phyloP scores from a whole-genome alignment of 257 asterid genomes.

The Lycium barbarum region DNA sequence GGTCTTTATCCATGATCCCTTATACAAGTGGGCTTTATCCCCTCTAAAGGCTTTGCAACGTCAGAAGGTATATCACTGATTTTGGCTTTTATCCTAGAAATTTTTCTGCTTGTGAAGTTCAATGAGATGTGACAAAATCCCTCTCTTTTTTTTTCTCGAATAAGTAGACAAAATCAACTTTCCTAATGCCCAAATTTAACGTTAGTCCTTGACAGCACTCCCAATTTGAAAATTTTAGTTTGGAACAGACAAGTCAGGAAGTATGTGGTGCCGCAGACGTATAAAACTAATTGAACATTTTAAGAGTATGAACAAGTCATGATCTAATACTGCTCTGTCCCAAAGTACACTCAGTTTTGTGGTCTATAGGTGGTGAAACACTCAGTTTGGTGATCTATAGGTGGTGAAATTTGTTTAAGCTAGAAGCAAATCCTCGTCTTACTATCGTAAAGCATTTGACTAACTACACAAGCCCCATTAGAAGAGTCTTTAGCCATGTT shows the following conservation, averaged over 20 bases:
- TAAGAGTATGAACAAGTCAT: neutral
- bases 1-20: conserved; percentile 98
- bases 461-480: neutral
- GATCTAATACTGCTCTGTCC: conserved; percentile 4
- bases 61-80: conserved; percentile 68
- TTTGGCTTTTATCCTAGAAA: neutral
- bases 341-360: conserved; percentile 15
- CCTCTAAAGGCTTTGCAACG: conserved; percentile 98
- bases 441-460: neutral
- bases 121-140: neutral
- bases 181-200: neutral
- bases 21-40: conserved; percentile 97
- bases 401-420: neutral
- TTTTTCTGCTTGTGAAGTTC: neutral
- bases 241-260: neutral
- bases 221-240: conserved; percentile 11
- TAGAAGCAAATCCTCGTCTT: conserved; percentile 4
- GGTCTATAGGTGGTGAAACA: neutral
- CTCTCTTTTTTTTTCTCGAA: neutral
- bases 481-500: neutral
- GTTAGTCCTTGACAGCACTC: conserved; percentile 13
- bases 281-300: neutral
- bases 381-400: too few relatives aligned
- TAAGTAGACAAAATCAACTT: conserved; percentile 5
- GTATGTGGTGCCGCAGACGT: neutral